Percentiles rank a stretch among this genome's conserved stretches.
Evolutionary conservation across 441 rosid species (phyloP).

Genomic region (Populus trichocarpa): DNA sequence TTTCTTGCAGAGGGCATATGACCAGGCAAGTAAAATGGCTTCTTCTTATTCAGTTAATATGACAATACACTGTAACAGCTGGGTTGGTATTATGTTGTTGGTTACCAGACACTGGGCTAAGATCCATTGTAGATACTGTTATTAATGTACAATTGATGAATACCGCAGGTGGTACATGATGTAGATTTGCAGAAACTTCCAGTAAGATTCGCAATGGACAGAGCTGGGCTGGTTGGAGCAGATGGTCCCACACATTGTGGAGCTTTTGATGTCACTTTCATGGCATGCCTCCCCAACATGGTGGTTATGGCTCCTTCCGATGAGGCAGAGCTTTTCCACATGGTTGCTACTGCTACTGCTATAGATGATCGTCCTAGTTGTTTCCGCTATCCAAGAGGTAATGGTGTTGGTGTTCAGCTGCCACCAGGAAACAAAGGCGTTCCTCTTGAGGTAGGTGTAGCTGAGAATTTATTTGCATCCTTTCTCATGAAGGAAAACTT

Average conservation of each 20-base stretch:
- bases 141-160: constrained; percentile 1
- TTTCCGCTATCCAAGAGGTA: constrained; percentile 94
- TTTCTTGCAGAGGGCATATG: constrained; percentile 94
- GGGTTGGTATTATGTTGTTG: neutral
- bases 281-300: constrained; percentile 99
- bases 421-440: constrained; percentile 83
- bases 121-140: neutral
- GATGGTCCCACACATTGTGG: constrained; percentile 98
- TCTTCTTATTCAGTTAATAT: constrained; percentile 1
- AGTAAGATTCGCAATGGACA: constrained; percentile 93
- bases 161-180: constrained; percentile 84
- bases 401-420: constrained; percentile 73
- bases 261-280: constrained; percentile 84
- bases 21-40: constrained; percentile 57
- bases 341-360: constrained; percentile 92
- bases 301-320: constrained; percentile 97
- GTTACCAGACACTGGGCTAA: neutral
- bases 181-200: constrained; percentile 93
- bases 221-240: constrained; percentile 96
- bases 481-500: neutral
- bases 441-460: constrained; percentile 61
- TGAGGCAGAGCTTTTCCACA: constrained; percentile 93
- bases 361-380: constrained; percentile 93
- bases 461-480: neutral
- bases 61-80: neutral